Evolutionary conservation across 805 yeast species (phyloP).

Genomic region (Candida succiphila): DNA sequence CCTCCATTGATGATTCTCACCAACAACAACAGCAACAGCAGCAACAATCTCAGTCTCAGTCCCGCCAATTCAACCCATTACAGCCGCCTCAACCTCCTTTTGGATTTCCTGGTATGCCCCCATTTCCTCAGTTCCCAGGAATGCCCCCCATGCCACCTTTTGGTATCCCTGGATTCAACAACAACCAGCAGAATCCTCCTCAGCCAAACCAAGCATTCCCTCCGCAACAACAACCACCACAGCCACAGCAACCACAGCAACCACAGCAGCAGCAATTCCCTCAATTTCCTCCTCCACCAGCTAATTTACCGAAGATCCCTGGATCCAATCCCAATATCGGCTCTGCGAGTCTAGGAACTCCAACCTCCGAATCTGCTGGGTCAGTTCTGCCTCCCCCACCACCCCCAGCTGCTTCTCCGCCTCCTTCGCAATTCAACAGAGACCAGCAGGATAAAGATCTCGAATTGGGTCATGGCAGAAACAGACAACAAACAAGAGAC

Average conservation of each 20-base stretch:
- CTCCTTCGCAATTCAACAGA: too few species aligned
- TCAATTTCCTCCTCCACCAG: not conserved
- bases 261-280: not conserved
- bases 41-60: constrained; percentile 10
- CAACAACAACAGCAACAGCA: constrained; percentile 1
- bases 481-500: too few species aligned
- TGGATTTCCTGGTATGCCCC: constrained; percentile 15
- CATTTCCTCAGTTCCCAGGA: constrained; percentile 17
- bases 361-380: too few species aligned
- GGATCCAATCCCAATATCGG: too few species aligned
- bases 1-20: constrained; percentile 7
- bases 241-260: not conserved
- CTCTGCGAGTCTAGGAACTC: too few species aligned
- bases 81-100: constrained; percentile 11
- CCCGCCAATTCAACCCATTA: not conserved
- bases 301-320: too few species aligned
- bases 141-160: constrained; percentile 17
- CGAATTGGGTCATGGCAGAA: too few species aligned
- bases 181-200: constrained; percentile 23
- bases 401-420: too few species aligned
- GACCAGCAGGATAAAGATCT: too few species aligned
- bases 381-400: too few species aligned
- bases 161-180: constrained; percentile 14
- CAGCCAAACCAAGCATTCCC: constrained; percentile 6
- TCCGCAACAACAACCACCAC: not conserved